Percentiles rank a stretch among this genome's conserved stretches.
phyloP scores from a whole-genome alignment of 768 basidiomycete species.

The Leucocoprinus leucothites region DNA sequence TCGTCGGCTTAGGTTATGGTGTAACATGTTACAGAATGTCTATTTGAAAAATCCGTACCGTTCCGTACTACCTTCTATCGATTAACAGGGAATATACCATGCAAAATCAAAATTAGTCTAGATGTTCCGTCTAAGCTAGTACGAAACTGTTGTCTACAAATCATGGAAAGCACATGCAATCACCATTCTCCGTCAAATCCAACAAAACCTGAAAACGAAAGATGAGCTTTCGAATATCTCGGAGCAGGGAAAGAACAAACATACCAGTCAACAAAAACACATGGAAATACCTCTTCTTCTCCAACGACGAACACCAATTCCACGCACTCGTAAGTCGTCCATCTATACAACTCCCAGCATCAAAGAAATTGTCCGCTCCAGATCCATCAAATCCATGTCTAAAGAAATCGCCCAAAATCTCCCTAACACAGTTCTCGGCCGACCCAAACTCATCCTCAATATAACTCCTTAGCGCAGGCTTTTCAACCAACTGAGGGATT shows the following conservation, averaged over 20 bases:
- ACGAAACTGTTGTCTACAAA: background rate
- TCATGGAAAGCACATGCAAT: slow-evolving; percentile 8
- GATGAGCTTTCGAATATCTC: slow-evolving; percentile 4
- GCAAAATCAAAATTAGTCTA: background rate
- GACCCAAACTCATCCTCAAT: slow-evolving; percentile 84
- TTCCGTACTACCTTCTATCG: background rate
- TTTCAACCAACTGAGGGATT: slow-evolving; percentile 61
- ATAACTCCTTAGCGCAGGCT: slow-evolving; percentile 70
- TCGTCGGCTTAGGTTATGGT: slow-evolving; percentile 19
- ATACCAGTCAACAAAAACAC: slow-evolving; percentile 74
- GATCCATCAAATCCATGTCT: slow-evolving; percentile 87
- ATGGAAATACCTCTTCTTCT: slow-evolving; percentile 84
- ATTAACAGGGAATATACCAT: background rate
- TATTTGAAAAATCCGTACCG: background rate
- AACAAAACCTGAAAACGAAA: slow-evolving; percentile 54
- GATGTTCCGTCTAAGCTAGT: background rate
- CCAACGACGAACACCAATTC: slow-evolving; percentile 86
- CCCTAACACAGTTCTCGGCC: slow-evolving; percentile 59
- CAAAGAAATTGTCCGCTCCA: slow-evolving; percentile 89
- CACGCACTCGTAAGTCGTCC: slow-evolving; percentile 86
- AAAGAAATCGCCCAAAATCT: slow-evolving; percentile 83
- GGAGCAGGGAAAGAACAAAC: slow-evolving; percentile 19
- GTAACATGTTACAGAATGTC: background rate
- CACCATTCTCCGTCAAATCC: slow-evolving; percentile 89
- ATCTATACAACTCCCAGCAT: slow-evolving; percentile 83